Evolutionary conservation across 768 basidiomycete genomes (phyloP).

Genomic region (Mycena venus): DNA sequence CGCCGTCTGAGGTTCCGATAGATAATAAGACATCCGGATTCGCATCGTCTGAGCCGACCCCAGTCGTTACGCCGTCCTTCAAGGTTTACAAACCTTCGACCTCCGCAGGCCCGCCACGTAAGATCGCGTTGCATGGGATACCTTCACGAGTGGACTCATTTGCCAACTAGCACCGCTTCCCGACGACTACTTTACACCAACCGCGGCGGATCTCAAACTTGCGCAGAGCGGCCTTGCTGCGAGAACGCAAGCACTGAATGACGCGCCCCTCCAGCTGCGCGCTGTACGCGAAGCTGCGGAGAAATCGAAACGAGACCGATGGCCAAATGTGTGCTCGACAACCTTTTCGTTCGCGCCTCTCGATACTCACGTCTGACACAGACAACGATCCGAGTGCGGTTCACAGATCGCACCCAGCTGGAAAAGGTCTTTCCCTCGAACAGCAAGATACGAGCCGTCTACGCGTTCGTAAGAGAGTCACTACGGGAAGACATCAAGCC

Average conservation of each 20-base stretch:
- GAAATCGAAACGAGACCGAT: conserved; percentile 72
- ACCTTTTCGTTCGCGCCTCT: neutral
- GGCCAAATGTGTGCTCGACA: conserved; percentile 72
- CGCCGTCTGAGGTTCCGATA: conserved; percentile 17
- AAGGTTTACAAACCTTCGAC: conserved; percentile 63
- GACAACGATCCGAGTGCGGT: conserved; percentile 88
- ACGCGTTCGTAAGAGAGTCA: conserved; percentile 83
- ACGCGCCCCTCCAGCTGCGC: conserved; percentile 80
- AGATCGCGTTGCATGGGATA: conserved; percentile 36
- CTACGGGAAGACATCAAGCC: conserved; percentile 82
- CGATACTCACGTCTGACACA: conserved; percentile 42
- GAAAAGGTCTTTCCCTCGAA: conserved; percentile 84
- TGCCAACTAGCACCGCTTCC: conserved; percentile 62
- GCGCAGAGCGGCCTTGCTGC: conserved; percentile 75
- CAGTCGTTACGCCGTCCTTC: conserved; percentile 44
- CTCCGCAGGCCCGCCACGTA: conserved; percentile 47
- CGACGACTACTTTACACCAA: conserved; percentile 83
- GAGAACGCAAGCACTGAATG: conserved; percentile 70
- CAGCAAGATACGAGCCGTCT: conserved; percentile 85
- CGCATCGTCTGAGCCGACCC: neutral
- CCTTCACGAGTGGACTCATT: conserved; percentile 1
- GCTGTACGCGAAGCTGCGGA: conserved; percentile 72
- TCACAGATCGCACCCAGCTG: conserved; percentile 84
- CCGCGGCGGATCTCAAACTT: conserved; percentile 75
- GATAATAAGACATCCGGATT: neutral